These are phyloP conservation scores for Amphirosellinia nigrospora DNA, from an alignment of 495 filamentous ascomycete species.

Conservation along the genomic window DNA sequence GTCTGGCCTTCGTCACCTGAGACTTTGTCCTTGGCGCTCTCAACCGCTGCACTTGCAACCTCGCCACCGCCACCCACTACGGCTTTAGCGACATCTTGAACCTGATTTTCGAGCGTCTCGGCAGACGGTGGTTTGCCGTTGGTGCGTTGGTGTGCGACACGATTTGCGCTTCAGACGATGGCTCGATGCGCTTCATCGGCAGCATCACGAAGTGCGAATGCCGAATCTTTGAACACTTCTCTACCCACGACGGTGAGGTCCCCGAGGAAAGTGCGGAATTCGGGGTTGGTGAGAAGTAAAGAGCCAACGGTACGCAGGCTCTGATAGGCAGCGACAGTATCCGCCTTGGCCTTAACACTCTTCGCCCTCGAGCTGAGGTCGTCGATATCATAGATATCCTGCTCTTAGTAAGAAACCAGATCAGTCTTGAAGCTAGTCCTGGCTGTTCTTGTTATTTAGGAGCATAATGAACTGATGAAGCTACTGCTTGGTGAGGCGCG, in stretches of 20 bases:
- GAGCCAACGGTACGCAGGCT: constrained; percentile 84
- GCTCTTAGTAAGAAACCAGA: constrained; percentile 83
- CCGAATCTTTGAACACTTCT: constrained; percentile 87
- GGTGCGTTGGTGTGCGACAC: constrained; percentile 61
- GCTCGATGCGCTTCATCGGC: constrained; percentile 75
- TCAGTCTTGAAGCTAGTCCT: constrained; percentile 89
- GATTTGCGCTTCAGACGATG: constrained; percentile 65
- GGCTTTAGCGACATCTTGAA: constrained; percentile 65
- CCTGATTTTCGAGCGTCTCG: constrained; percentile 67
- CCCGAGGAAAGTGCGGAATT: constrained; percentile 88
- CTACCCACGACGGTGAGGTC: constrained; percentile 78
- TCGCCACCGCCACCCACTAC: constrained; percentile 67
- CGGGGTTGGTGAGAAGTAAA: constrained; percentile 82
- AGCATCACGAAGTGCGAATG: constrained; percentile 72
- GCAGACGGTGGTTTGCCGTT: constrained; percentile 57
- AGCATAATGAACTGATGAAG: constrained; percentile 77
- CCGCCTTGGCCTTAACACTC: constrained; percentile 70
- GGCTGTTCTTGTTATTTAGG: constrained; percentile 76
- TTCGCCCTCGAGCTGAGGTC: constrained; percentile 67
- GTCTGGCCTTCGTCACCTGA: constrained; percentile 73
- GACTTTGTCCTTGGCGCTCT: constrained; percentile 72
- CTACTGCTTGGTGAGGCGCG: constrained; percentile 74
- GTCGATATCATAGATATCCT: constrained; percentile 68
- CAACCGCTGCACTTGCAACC: constrained; percentile 68
- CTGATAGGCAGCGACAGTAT: constrained; percentile 80